Conservation (phyloP, 2,329 filamentous ascomycete genomes). For the Ceratocystis diversiconidia region DNA sequence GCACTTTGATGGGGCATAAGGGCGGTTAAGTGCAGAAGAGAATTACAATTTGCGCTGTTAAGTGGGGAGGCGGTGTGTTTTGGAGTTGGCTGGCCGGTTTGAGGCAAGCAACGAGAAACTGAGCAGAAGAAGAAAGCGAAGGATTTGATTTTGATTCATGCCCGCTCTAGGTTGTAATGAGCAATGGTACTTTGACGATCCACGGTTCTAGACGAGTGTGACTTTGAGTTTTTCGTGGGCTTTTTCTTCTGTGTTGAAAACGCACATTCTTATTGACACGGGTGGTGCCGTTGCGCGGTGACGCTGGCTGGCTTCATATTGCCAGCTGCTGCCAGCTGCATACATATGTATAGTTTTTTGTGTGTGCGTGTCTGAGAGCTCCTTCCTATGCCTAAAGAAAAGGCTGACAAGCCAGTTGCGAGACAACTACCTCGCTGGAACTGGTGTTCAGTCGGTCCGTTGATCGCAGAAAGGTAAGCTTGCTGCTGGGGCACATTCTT, state of each 20-base stretch:
- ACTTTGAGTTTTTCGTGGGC: background rate
- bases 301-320: background rate
- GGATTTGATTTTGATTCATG: no score
- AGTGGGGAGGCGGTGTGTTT: slow-evolving; percentile 1
- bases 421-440: no score
- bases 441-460: no score
- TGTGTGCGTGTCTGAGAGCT: no score
- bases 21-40: background rate
- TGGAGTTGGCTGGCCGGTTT: background rate
- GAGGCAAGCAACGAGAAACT: no score
- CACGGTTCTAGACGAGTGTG: background rate
- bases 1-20: no score
- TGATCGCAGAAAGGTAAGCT: no score
- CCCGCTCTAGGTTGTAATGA: no score
- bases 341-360: background rate
- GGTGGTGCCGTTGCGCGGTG: background rate
- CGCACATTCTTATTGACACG: background rate
- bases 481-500: no score
- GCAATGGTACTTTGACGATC: background rate
- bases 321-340: background rate
- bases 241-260: background rate
- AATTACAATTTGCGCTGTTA: background rate
- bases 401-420: no score
- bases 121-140: no score
- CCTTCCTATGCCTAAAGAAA: no score